Base-by-base conservation (phyloP, 192 early-diverging fungal species). In the Phlyctochytrium arcticum region DNA sequence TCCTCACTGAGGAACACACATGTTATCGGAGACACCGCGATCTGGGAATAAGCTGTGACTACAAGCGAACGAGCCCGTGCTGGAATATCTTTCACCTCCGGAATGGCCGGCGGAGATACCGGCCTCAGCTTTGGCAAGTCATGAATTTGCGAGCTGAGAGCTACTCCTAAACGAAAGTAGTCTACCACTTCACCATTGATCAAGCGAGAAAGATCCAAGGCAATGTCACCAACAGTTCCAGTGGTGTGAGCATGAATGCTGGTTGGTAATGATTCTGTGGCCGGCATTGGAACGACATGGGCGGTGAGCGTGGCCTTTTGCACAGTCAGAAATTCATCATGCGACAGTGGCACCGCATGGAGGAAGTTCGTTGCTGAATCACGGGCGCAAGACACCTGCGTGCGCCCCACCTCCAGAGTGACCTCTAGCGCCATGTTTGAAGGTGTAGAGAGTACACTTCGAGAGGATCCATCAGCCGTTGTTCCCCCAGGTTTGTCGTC, bases 1-100 rank as follows among this genome's bases (percentile, higher is more conserved):
- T 66, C 64, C 30, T 66, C 64, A 6, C 64, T 54, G 10, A 66
- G 53, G 10, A 57, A n/a, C n/a, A 66, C 39, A 21, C 48, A 24
- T 10, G 36, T n/a, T 10, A 66, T 48, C n/a, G 54, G 39, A 3
- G 9, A 19, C 9, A 32, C 23, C 5, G 64, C 27, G 6, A 48
- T 37, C 34, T 66, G 64, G 10, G 51, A 6, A 44, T 55, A 57
- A 29, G n/a, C 34, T 9, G 34, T 54, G 19, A 63, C 27, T 26
- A 27, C 44, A 54, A 64, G 3, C 6, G 24, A 19, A 7, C 21
- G 6, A 10, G 58, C 39, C 4, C 21, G n/a, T n/a, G 17, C 10
- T 27, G 23, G 35, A 39, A 6, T 12, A 51, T 7, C 4, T 6
- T 10, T 19, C 32, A 23, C 21, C n/a, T 31, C 42, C 35, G 49